Conservation (phyloP, 176 grass and related monocot species). For the Olyra latifolia region DNA sequence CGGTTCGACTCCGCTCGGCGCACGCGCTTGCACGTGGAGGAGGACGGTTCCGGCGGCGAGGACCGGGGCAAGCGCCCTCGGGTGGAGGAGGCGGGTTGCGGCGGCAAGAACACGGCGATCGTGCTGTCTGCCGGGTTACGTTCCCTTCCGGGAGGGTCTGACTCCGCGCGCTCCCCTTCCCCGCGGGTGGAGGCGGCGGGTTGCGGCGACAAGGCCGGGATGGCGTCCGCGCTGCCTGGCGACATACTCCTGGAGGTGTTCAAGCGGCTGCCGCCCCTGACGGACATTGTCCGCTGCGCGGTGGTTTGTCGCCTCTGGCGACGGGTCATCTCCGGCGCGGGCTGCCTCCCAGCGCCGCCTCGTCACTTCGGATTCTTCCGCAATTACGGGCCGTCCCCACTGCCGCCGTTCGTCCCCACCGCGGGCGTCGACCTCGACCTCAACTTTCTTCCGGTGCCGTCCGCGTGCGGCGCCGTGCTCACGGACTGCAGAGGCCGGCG, state of each 20-base stretch:
- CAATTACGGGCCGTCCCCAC: constrained; percentile 25
- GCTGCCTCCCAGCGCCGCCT: constrained; percentile 22
- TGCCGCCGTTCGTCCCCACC: constrained; percentile 40
- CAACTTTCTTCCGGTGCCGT: not conserved
- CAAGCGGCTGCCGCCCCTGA: not conserved
- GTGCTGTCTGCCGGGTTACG: no score
- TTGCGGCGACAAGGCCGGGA: not conserved
- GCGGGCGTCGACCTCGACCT: constrained; percentile 15
- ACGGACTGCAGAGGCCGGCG: constrained; percentile 13
- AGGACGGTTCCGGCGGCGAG: not conserved
- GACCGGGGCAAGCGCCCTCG: no score
- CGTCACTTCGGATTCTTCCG: constrained; percentile 43
- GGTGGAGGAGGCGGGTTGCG: no score
- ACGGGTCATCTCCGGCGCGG: not conserved
- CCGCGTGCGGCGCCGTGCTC: constrained; percentile 31
- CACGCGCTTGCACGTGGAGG: not conserved
- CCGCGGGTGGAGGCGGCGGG: not conserved
- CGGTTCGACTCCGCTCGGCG: not conserved
- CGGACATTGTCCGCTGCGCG: constrained; percentile 30
- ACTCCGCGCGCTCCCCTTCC: no score
- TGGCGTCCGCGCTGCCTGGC: constrained; percentile 16
- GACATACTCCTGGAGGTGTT: constrained; percentile 48
- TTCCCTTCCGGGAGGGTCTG: no score
- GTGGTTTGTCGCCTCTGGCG: constrained; percentile 43
- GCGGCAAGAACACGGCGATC: no score